Evolutionary conservation across 495 filamentous ascomycete genomes (phyloP).

Genomic region (Corynascus novoguineensis): DNA sequence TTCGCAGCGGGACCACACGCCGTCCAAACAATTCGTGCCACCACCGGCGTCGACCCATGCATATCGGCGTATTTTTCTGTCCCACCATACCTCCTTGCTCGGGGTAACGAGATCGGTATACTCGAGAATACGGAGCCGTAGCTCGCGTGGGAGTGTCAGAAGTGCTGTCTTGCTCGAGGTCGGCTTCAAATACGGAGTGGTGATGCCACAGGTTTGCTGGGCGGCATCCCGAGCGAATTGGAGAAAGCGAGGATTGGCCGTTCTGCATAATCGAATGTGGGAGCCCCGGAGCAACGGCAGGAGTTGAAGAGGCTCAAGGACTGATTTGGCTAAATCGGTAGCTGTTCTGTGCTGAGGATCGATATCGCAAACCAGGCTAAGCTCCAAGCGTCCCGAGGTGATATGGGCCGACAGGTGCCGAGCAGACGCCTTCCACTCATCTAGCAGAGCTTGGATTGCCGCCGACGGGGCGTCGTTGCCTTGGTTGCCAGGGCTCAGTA

Average conservation of each 20-base stretch:
- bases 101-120: conserved; percentile 15
- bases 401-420: conserved; percentile 5
- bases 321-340: not conserved
- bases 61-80: not conserved
- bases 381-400: conserved; percentile 6
- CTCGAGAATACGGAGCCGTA: conserved; percentile 9
- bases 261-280: conserved; percentile 4
- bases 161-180: not conserved
- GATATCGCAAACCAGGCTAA: conserved; percentile 11
- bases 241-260: not conserved
- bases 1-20: not conserved
- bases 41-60: not conserved
- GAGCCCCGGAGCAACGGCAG: not conserved
- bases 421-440: conserved; percentile 6
- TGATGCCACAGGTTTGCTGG: not conserved
- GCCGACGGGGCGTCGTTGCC: not conserved
- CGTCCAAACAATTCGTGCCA: not conserved
- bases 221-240: not conserved
- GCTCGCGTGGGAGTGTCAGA: conserved; percentile 2
- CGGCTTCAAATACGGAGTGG: not conserved
- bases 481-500: not conserved
- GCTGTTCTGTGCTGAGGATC: not conserved
- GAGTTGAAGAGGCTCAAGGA: not conserved
- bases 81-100: conserved; percentile 12
- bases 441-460: conserved; percentile 7